These are phyloP conservation scores for Umbelopsis sp. DNA, from an alignment of 371 early-diverging fungal genomes.

Conservation along the genomic window DNA sequence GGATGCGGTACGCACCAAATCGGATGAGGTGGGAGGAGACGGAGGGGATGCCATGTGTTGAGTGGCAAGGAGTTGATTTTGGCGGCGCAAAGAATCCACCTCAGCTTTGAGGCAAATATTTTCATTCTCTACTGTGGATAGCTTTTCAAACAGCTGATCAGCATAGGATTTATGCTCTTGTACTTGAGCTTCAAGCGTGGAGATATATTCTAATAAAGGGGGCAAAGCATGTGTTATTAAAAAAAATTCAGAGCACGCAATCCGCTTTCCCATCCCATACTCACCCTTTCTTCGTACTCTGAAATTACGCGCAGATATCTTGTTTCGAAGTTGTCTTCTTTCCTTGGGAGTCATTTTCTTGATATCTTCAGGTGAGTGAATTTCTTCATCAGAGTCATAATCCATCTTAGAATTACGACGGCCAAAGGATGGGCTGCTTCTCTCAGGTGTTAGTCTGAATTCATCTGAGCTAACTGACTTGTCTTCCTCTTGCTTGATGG, in stretches of 20 bases:
- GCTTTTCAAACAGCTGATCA: slow-evolving; percentile 48
- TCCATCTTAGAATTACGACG: slow-evolving; percentile 12
- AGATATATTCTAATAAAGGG: slow-evolving; percentile 70
- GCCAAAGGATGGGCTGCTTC: slow-evolving; percentile 21
- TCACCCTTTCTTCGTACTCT: slow-evolving; percentile 86
- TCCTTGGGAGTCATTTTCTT: slow-evolving; percentile 78
- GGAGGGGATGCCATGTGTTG: slow-evolving; percentile 15
- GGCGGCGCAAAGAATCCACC: slow-evolving; percentile 47
- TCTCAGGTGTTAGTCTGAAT: slow-evolving; percentile 12
- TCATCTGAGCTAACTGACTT: background rate
- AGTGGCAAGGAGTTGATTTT: slow-evolving; percentile 36
- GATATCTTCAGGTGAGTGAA: slow-evolving; percentile 31
- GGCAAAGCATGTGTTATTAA: slow-evolving; percentile 13
- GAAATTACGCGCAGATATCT: slow-evolving; percentile 89
- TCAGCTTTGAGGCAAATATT: slow-evolving; percentile 62
- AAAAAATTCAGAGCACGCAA: background rate
- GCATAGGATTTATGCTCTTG: slow-evolving; percentile 66
- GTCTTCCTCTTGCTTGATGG: slow-evolving; percentile 13
- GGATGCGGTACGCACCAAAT: slow-evolving; percentile 14
- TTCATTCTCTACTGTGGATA: slow-evolving; percentile 56
- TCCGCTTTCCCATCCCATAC: slow-evolving; percentile 10
- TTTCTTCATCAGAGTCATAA: slow-evolving; percentile 34
- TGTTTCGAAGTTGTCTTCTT: slow-evolving; percentile 85
- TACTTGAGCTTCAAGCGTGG: slow-evolving; percentile 79
- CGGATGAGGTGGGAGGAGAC: slow-evolving; percentile 19